Conservation (phyloP, 345 rosid species). For the Alliaria petiolata region DNA sequence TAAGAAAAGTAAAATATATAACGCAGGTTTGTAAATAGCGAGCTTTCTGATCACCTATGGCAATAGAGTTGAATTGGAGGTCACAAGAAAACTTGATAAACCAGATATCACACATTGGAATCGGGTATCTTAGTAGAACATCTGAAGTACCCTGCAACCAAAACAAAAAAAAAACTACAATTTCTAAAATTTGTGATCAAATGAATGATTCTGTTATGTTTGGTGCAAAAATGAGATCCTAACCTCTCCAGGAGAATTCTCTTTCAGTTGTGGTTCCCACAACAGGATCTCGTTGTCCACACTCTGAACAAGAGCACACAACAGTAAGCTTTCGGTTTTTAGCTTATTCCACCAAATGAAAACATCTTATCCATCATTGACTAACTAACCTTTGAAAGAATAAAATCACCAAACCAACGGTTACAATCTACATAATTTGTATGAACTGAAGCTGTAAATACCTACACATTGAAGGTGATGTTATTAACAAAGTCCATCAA, state of each 20-base stretch:
- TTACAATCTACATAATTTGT: slow-evolving; percentile 92
- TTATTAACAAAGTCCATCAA: neutral
- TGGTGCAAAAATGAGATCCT: slow-evolving; percentile 14
- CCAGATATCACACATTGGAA: slow-evolving; percentile 95
- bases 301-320: slow-evolving; percentile 51
- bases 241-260: slow-evolving; percentile 98
- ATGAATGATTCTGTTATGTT: neutral
- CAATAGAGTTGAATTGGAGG: slow-evolving; percentile 64
- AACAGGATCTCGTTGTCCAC: slow-evolving; percentile 93
- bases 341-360: slow-evolving; percentile 7
- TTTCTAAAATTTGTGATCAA: neutral
- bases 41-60: slow-evolving; percentile 57
- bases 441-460: slow-evolving; percentile 92
- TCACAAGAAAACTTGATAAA: slow-evolving; percentile 95
- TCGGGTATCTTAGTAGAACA: slow-evolving; percentile 84
- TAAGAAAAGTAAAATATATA: neutral
- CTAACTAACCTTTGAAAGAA: slow-evolving; percentile 74
- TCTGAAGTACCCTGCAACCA: slow-evolving; percentile 69
- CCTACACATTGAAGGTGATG: slow-evolving; percentile 43
- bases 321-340: neutral
- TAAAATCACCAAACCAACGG: slow-evolving; percentile 94
- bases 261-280: slow-evolving; percentile 96
- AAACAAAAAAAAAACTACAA: neutral
- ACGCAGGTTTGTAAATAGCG: neutral
- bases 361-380: neutral